Conservation (phyloP, 73 alveolate genomes). For the Paramecium primaurelia region DNA sequence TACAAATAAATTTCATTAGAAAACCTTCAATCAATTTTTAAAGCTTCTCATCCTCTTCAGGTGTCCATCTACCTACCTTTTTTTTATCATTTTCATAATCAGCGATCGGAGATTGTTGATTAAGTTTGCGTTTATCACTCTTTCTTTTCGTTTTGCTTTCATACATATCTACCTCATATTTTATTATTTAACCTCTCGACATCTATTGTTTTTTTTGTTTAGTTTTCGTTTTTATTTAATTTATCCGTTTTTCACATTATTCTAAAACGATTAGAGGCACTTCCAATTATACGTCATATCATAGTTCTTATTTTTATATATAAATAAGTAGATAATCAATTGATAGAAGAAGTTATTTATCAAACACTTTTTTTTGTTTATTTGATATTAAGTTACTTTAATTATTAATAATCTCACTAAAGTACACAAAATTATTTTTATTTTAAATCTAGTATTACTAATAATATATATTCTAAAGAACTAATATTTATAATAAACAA, state of each 20-base stretch:
- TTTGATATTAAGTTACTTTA: not conserved
- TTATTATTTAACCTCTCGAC: slow-evolving; percentile 21
- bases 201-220: not conserved
- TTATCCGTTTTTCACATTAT: slow-evolving; percentile 22
- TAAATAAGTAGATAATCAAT: not conserved
- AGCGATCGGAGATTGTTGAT: slow-evolving; percentile 6
- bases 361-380: not conserved
- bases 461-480: not conserved
- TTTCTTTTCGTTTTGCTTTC: slow-evolving; percentile 13
- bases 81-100: slow-evolving; percentile 37
- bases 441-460: not conserved
- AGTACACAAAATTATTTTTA: not conserved
- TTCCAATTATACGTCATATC: not conserved
- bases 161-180: slow-evolving; percentile 28
- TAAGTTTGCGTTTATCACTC: not conserved
- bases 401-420: not conserved
- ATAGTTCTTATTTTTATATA: not conserved
- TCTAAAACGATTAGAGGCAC: slow-evolving; percentile 18
- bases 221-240: slow-evolving; percentile 23
- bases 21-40: slow-evolving; percentile 26
- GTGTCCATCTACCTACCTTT: slow-evolving; percentile 49
- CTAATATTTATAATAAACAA: not conserved
- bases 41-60: slow-evolving; percentile 40
- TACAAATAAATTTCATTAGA: not conserved
- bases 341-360: not conserved